Conservation (phyloP, 352 stramenopile species). For the Blastocystis sp. region DNA sequence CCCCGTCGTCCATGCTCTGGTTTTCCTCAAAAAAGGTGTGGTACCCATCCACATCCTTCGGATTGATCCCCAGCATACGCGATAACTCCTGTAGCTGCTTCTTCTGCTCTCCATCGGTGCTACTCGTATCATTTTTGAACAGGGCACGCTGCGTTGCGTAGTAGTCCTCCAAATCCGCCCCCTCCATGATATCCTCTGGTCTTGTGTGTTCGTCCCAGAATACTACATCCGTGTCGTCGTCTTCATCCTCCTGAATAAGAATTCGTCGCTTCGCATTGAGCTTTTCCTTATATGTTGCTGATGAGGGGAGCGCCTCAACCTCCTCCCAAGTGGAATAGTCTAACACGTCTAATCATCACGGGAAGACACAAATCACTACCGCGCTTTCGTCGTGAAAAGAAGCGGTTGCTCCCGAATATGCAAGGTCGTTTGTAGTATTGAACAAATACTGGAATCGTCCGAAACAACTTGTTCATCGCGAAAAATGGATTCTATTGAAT, state of each 20-base stretch:
- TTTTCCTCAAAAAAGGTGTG: conserved; percentile 53
- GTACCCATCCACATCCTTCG: conserved; percentile 16
- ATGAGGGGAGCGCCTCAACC: background rate
- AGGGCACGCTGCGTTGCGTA: conserved; percentile 2
- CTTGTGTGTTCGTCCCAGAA: conserved; percentile 55
- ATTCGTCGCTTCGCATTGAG: conserved; percentile 13
- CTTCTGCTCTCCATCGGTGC: background rate
- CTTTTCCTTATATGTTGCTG: conserved; percentile 16
- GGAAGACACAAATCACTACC: background rate
- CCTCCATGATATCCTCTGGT: conserved; percentile 56
- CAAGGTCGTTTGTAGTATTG: background rate
- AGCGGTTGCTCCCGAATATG: background rate
- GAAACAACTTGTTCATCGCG: background rate
- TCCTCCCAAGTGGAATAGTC: background rate
- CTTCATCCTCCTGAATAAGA: conserved; percentile 43
- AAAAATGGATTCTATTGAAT: background rate
- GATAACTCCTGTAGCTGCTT: conserved; percentile 51
- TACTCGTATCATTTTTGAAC: conserved; percentile 9
- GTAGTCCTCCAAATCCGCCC: conserved; percentile 61
- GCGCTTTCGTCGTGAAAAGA: background rate
- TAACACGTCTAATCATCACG: background rate
- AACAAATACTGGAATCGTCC: background rate
- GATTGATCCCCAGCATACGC: background rate
- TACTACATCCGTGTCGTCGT: conserved; percentile 57
- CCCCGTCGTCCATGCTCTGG: conserved; percentile 2